phyloP scores from a whole-genome alignment of 768 basidiomycete genomes.

The Collybia sordida region DNA sequence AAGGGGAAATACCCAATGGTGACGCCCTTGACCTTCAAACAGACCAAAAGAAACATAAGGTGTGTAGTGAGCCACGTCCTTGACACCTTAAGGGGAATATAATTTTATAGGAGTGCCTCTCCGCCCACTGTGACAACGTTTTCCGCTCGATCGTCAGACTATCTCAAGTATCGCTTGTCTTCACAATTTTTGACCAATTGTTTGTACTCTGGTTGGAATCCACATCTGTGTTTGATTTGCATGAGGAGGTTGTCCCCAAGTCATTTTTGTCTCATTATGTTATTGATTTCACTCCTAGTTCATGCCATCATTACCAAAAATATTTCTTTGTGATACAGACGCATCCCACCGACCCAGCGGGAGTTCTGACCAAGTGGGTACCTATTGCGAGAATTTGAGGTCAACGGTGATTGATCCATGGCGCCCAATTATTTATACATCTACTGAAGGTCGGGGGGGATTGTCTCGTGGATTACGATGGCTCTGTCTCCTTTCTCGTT shows the following conservation, averaged over 20 bases:
- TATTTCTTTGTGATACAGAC: constrained; percentile 58
- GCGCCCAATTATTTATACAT: constrained; percentile 44
- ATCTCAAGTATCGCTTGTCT: constrained; percentile 50
- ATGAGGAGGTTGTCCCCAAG: constrained; percentile 34
- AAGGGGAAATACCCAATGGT: constrained; percentile 21
- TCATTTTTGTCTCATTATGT: constrained; percentile 1
- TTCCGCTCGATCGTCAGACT: constrained; percentile 56
- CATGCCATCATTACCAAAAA: constrained; percentile 49
- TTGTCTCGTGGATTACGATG: constrained; percentile 52
- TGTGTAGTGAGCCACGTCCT: neutral
- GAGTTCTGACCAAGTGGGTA: constrained; percentile 27
- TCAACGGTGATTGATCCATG: constrained; percentile 50
- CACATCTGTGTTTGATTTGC: constrained; percentile 30
- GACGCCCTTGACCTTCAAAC: constrained; percentile 11
- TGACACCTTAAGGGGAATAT: neutral
- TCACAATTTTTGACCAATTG: constrained; percentile 56
- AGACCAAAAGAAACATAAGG: too few relatives aligned
- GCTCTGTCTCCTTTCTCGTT: constrained; percentile 60
- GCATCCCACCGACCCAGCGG: constrained; percentile 36
- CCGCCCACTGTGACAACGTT: constrained; percentile 33
- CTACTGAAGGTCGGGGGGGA: constrained; percentile 39
- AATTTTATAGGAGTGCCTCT: neutral
- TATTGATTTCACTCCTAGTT: constrained; percentile 32
- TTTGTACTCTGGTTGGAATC: constrained; percentile 61
- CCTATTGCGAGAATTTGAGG: constrained; percentile 25